Evolutionary conservation across 305 asterid genomes (phyloP).

Genomic region (Fraxinus velutina): DNA sequence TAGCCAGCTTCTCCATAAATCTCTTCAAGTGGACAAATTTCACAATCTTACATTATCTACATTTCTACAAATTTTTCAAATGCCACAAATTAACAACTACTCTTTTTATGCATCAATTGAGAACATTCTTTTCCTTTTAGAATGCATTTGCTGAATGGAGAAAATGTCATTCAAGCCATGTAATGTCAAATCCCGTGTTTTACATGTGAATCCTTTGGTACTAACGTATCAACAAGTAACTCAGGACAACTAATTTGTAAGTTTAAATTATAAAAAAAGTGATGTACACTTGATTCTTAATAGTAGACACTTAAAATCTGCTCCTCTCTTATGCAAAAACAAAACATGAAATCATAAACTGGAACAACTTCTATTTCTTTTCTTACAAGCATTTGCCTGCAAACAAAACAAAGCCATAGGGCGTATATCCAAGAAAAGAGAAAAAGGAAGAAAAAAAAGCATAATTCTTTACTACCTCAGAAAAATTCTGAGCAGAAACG

Average conservation of each 20-base stretch:
- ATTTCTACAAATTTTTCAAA: not conserved
- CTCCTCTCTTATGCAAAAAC: slow-evolving; percentile 6
- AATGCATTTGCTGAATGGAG: slow-evolving; percentile 11
- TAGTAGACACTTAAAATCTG: slow-evolving; percentile 1
- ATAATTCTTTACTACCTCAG: slow-evolving; percentile 48
- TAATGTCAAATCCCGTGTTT: slow-evolving; percentile 13
- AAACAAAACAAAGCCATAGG: slow-evolving; percentile 22
- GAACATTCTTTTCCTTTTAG: slow-evolving; percentile 4
- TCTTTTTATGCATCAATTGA: not conserved
- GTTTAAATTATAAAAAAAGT: slow-evolving; percentile 1
- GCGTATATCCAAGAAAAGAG: slow-evolving; percentile 15
- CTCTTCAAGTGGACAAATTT: not conserved
- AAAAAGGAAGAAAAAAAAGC: not conserved
- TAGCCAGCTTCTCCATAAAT: not conserved
- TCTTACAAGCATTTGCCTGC: slow-evolving; percentile 32
- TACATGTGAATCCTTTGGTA: slow-evolving; percentile 2
- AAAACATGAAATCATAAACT: slow-evolving; percentile 14
- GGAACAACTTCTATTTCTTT: slow-evolving; percentile 19
- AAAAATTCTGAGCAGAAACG: slow-evolving; percentile 35
- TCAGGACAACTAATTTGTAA: not conserved
- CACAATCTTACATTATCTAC: not conserved
- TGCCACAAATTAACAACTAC: not conserved
- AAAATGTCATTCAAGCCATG: slow-evolving; percentile 8
- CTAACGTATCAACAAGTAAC: not conserved
- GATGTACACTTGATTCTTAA: not conserved